Base-by-base conservation (phyloP, 2,329 filamentous ascomycete genomes). In the Xylariales sp. region DNA sequence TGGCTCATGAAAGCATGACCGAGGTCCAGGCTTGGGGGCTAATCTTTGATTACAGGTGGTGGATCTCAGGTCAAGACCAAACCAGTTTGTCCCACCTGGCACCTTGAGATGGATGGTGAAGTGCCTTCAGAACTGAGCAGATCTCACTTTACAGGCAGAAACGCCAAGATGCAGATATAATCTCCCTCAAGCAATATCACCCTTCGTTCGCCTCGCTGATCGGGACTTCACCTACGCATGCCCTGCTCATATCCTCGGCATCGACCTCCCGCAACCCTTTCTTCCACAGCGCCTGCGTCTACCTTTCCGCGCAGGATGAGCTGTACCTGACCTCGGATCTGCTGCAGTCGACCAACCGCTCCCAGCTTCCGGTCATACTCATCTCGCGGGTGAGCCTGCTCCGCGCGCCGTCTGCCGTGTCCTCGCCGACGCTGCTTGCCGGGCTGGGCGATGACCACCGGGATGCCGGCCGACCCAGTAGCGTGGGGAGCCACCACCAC, bases 321-420 rank as follows among this genome's bases (percentile, higher is more conserved):
- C 55, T 74, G 15, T 73, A 66, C 44, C 51, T 60, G 14, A 73
- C 66, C 5, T 73, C 69, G 18, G 60, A 61, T 41, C 57, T 69
- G 4, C 56, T 74, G 6, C 57, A 62, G 30, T 53, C 62, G 2
- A 50, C 50, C 1, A 57, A 50, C 32, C 61, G 57, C 35, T 58
- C 66, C 2, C 52, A 59, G 27, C 51, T 63, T 2, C 66, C 69
- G 7, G 53, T 60, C 0, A 59, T 73, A 17, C 55, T 74, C 20
- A 72, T 73, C 40, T 73, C 69, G 5, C 61, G 59, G 21, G 35
- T 72, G 16, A 31, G 37, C 4, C 30, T 58, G 15, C 23, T 23
- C 17, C 50, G 49, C 17, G 24, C 12, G 13, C 8, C 37, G 13
- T 32, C 29, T 16, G 14, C 28, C 13, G 31, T 34, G 14, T 19